These are phyloP conservation scores for Dioszegia crocea DNA, from an alignment of 768 basidiomycete species.

Conservation along the genomic window DNA sequence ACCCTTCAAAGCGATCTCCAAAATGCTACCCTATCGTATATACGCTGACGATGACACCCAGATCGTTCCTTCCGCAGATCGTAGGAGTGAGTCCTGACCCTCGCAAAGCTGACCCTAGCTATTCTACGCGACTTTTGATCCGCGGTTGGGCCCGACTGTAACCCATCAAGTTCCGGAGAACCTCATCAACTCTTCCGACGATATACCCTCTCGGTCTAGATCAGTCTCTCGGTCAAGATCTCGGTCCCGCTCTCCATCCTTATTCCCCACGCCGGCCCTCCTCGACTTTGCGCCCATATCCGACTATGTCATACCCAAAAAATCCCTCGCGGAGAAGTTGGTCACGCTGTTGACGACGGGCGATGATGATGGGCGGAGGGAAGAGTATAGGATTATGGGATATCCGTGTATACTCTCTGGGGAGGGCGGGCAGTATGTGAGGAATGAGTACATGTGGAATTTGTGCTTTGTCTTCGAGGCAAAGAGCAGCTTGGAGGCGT, in stretches of 20 bases:
- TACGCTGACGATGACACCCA: constrained; percentile 35
- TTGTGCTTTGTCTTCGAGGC: constrained; percentile 94
- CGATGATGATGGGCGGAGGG: constrained; percentile 21
- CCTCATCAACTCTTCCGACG: constrained; percentile 58
- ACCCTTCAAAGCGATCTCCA: background rate
- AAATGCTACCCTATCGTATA: too few relatives aligned
- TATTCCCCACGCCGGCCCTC: constrained; percentile 49
- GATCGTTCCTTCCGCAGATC: constrained; percentile 50
- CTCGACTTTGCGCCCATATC: constrained; percentile 89
- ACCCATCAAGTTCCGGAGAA: constrained; percentile 92
- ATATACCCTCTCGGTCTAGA: background rate
- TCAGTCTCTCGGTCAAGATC: constrained; percentile 29
- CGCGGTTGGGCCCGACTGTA: constrained; percentile 77
- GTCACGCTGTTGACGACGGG: constrained; percentile 73
- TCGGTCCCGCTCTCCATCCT: constrained; percentile 6
- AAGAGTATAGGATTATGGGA: constrained; percentile 77
- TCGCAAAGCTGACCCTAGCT: constrained; percentile 47
- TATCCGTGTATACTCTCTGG: constrained; percentile 70
- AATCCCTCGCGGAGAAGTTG: constrained; percentile 77
- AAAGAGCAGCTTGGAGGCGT: constrained; percentile 84
- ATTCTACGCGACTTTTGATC: constrained; percentile 91
- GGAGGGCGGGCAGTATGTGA: constrained; percentile 62
- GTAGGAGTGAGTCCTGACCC: constrained; percentile 46
- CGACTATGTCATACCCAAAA: constrained; percentile 87
- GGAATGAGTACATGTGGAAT: constrained; percentile 90